These are phyloP conservation scores for Vanrija sp. DNA, from an alignment of 1,284 basidiomycete species.

Conservation along the genomic window DNA sequence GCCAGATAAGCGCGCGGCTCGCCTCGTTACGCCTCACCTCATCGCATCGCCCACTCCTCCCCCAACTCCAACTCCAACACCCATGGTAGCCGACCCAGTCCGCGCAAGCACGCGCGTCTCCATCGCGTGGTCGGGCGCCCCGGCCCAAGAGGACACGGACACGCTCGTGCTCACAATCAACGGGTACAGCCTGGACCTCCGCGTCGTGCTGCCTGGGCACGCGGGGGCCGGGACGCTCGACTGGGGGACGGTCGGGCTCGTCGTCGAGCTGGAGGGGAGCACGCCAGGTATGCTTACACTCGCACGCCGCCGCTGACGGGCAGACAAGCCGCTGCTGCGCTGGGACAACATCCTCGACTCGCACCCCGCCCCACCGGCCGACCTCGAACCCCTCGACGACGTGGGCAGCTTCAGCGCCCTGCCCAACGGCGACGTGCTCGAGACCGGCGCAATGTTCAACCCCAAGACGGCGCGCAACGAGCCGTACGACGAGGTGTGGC, in stretches of 20 bases:
- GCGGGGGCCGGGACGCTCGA: constrained; percentile 22
- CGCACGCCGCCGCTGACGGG: too few species aligned
- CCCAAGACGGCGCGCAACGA: constrained; percentile 22
- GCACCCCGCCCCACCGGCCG: constrained; percentile 7
- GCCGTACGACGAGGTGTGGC: constrained; percentile 35
- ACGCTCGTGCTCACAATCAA: constrained; percentile 38
- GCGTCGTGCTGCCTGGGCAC: constrained; percentile 14
- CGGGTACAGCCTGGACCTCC: constrained; percentile 31
- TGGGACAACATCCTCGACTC: constrained; percentile 35
- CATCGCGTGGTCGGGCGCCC: constrained; percentile 31
- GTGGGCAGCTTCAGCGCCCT: constrained; percentile 27
- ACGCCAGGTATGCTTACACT: too few species aligned
- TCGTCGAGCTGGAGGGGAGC: constrained; percentile 14
- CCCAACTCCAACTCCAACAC: not conserved
- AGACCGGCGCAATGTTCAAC: constrained; percentile 36
- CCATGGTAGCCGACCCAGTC: constrained; percentile 7
- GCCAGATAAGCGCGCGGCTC: too few species aligned
- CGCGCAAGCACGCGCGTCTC: constrained; percentile 33
- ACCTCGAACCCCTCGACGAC: constrained; percentile 13
- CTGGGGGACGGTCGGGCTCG: constrained; percentile 25
- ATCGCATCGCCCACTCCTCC: too few species aligned
- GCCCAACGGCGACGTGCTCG: constrained; percentile 29
- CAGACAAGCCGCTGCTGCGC: constrained; percentile 24
- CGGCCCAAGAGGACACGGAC: constrained; percentile 33
- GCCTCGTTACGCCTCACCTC: too few species aligned